Percentiles rank a stretch among this genome's conserved stretches.
Evolutionary conservation across 2,329 filamentous ascomycete species (phyloP).

Genomic region (Drechslerella coelobrocha): DNA sequence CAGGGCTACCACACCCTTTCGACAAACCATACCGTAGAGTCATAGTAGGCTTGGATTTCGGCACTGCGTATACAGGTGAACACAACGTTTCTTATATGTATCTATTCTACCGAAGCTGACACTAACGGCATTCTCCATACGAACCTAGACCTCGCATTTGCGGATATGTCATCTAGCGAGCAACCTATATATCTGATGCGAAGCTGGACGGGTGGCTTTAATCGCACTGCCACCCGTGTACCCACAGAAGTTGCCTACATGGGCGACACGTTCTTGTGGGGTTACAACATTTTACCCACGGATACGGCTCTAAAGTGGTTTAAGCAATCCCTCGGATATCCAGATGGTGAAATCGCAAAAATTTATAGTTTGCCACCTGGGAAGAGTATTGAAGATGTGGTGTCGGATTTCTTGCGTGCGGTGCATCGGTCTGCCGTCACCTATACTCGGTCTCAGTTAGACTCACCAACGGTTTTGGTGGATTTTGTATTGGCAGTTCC

Average conservation of each 20-base stretch:
- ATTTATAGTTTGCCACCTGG: slow-evolving; percentile 40
- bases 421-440: slow-evolving; percentile 51
- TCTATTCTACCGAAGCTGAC: too few species aligned
- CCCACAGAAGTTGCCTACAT: slow-evolving; percentile 51
- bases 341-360: slow-evolving; percentile 37
- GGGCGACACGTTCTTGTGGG: slow-evolving; percentile 40
- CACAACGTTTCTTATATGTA: too few species aligned
- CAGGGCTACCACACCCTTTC: too few species aligned
- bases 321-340: slow-evolving; percentile 47
- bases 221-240: slow-evolving; percentile 47
- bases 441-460: too few species aligned
- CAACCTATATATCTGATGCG: slow-evolving; percentile 50
- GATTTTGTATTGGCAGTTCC: slow-evolving; percentile 82
- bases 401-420: slow-evolving; percentile 46
- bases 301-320: slow-evolving; percentile 50
- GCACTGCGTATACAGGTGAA: background rate
- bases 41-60: slow-evolving; percentile 12
- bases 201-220: slow-evolving; percentile 50
- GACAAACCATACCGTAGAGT: too few species aligned
- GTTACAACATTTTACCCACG: slow-evolving; percentile 50
- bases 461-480: slow-evolving; percentile 58
- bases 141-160: slow-evolving; percentile 35
- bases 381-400: slow-evolving; percentile 48
- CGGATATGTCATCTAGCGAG: slow-evolving; percentile 39
- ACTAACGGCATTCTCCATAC: too few species aligned